phyloP scores from a whole-genome alignment of 2,329 filamentous ascomycete species.

The Hymenoscyphus linearis region DNA sequence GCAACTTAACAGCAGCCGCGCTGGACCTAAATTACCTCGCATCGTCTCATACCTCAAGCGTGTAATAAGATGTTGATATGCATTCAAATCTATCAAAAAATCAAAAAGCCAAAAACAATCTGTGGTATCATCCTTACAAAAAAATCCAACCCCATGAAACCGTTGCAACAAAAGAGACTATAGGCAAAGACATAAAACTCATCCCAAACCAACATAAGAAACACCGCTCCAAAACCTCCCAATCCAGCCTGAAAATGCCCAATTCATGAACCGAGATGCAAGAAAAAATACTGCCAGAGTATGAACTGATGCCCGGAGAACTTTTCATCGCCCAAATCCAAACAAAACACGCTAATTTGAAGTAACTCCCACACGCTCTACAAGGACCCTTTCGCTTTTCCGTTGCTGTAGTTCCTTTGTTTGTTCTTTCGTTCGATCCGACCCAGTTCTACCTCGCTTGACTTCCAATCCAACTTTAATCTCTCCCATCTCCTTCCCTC shows the following conservation, averaged over 20 bases:
- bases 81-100: background rate
- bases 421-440: slow-evolving; percentile 14
- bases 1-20: too few species aligned
- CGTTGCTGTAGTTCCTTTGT: slow-evolving; percentile 36
- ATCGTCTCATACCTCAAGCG: too few species aligned
- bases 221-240: background rate
- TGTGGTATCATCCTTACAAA: background rate
- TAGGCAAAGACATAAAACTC: background rate
- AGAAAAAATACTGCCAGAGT: slow-evolving; percentile 12
- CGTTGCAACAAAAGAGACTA: background rate
- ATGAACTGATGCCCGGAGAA: background rate
- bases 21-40: too few species aligned
- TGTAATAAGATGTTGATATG: background rate
- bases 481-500: slow-evolving; percentile 17
- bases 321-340: background rate
- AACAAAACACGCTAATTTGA: slow-evolving; percentile 7
- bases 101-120: background rate
- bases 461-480: slow-evolving; percentile 26
- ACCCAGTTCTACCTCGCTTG: slow-evolving; percentile 7
- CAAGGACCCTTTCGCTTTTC: slow-evolving; percentile 49
- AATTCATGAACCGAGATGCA: background rate
- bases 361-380: slow-evolving; percentile 37
- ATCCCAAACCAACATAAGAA: background rate
- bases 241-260: background rate
- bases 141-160: background rate